Percentiles rank a stretch among this genome's conserved stretches.
Conservation (phyloP, 805 yeast species). For the Ogataea allantospora region DNA sequence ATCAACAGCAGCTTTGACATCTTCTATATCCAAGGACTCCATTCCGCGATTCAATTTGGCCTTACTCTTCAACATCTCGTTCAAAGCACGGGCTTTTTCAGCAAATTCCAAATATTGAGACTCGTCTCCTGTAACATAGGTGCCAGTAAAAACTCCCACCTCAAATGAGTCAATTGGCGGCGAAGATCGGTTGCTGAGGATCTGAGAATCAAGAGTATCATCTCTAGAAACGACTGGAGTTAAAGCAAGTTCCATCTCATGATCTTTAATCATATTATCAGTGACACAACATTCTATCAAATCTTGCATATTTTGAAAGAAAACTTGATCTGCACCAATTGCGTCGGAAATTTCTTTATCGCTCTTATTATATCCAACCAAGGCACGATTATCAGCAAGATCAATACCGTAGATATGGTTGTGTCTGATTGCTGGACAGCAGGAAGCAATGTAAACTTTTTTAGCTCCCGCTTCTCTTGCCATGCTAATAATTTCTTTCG, state of each 20-base stretch:
- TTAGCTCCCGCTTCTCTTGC: conserved; percentile 98
- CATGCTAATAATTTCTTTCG: conserved; percentile 94
- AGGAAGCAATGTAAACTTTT: conserved; percentile 92
- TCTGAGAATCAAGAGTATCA: conserved; percentile 29
- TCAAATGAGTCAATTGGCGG: conserved; percentile 65
- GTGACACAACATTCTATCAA: conserved; percentile 71
- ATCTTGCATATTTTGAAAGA: conserved; percentile 84
- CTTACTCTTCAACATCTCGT: conserved; percentile 51
- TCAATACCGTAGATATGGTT: conserved; percentile 98
- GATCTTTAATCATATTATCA: conserved; percentile 31
- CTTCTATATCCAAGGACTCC: conserved; percentile 43
- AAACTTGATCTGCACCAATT: conserved; percentile 88
- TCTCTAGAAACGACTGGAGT: conserved; percentile 36
- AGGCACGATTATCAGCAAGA: conserved; percentile 89
- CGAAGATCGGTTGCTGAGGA: conserved; percentile 18
- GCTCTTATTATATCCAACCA: conserved; percentile 80
- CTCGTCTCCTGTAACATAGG: conserved; percentile 92
- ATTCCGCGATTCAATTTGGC: conserved; percentile 37
- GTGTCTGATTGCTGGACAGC: conserved; percentile 96
- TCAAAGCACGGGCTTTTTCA: conserved; percentile 78
- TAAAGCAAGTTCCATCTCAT: conserved; percentile 34
- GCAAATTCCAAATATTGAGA: conserved; percentile 76
- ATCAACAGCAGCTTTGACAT: conserved; percentile 76
- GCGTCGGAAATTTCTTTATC: conserved; percentile 73
- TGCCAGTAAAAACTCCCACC: conserved; percentile 95